Percentiles rank a stretch among this genome's conserved stretches.
These are phyloP conservation scores for Byssochlamys sp. DNA, from an alignment of 2,329 filamentous ascomycete species.

Conservation along the genomic window DNA sequence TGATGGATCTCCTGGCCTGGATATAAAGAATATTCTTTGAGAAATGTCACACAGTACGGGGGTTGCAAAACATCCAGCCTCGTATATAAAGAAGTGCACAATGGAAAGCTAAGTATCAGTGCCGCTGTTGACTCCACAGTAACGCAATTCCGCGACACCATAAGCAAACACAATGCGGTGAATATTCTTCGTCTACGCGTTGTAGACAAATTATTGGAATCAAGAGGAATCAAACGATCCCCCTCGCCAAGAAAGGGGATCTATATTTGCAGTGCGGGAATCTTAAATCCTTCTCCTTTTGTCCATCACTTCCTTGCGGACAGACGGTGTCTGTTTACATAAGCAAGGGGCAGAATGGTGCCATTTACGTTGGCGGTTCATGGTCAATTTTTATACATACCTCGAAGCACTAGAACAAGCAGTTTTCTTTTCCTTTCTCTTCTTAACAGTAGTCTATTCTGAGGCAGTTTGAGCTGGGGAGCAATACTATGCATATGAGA, in stretches of 20 bases:
- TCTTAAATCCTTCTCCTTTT: not conserved
- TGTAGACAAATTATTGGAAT: not conserved
- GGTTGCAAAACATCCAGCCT: not conserved
- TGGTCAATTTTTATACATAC: not conserved
- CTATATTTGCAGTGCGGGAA: not conserved
- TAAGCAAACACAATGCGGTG: not conserved
- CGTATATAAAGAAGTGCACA: not conserved
- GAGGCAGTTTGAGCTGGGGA: too few species aligned
- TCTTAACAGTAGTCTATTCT: too few species aligned
- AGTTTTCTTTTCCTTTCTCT: too few species aligned
- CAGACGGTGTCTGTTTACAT: not conserved
- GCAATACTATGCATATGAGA: too few species aligned
- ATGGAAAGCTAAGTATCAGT: not conserved
- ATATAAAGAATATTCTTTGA: slow-evolving; percentile 3
- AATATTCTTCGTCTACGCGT: not conserved
- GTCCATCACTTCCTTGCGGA: not conserved
- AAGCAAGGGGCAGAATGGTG: not conserved
- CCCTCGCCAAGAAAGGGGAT: not conserved
- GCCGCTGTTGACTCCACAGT: not conserved
- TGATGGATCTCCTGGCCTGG: slow-evolving; percentile 4
- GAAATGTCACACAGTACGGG: not conserved
- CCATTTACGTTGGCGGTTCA: not conserved
- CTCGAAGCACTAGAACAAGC: not conserved
- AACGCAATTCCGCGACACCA: not conserved
- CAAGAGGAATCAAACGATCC: not conserved